phyloP scores from a whole-genome alignment of 1,284 basidiomycete species.

The Puccinia horiana region DNA sequence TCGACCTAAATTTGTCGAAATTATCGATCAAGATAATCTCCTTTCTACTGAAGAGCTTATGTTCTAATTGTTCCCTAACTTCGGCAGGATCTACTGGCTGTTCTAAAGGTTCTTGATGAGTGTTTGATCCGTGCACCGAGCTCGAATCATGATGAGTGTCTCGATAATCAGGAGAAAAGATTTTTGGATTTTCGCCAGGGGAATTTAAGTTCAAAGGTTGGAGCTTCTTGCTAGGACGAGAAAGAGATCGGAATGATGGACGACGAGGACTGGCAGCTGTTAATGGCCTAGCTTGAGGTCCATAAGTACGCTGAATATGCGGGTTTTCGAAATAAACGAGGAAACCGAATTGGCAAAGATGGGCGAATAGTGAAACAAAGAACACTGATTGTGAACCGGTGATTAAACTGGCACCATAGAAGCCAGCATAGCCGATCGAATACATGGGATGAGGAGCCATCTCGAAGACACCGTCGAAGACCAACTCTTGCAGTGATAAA shows the following conservation, averaged over 20 bases:
- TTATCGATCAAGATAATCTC: slow-evolving; percentile 80
- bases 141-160: slow-evolving; percentile 16
- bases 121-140: slow-evolving; percentile 4
- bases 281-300: slow-evolving; percentile 51
- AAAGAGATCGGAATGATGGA: slow-evolving; percentile 25
- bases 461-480: slow-evolving; percentile 98
- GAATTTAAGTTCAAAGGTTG: slow-evolving; percentile 3
- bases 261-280: slow-evolving; percentile 48
- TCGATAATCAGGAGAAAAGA: background rate
- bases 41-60: slow-evolving; percentile 79
- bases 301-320: slow-evolving; percentile 63
- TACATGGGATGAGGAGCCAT: slow-evolving; percentile 87
- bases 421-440: slow-evolving; percentile 70
- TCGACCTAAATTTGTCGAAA: slow-evolving; percentile 75
- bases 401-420: slow-evolving; percentile 91
- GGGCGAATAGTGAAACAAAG: slow-evolving; percentile 86
- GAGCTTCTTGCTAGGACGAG: slow-evolving; percentile 15
- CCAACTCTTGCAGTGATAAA: slow-evolving; percentile 67
- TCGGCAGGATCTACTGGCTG: slow-evolving; percentile 51
- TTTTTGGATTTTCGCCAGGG: slow-evolving; percentile 6
- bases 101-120: slow-evolving; percentile 19
- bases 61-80: slow-evolving; percentile 78
- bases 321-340: slow-evolving; percentile 96
- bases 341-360: slow-evolving; percentile 94
- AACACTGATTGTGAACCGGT: slow-evolving; percentile 85